Evolutionary conservation across 345 rosid genomes (phyloP).

Genomic region (Eucalyptus guilfoylei): DNA sequence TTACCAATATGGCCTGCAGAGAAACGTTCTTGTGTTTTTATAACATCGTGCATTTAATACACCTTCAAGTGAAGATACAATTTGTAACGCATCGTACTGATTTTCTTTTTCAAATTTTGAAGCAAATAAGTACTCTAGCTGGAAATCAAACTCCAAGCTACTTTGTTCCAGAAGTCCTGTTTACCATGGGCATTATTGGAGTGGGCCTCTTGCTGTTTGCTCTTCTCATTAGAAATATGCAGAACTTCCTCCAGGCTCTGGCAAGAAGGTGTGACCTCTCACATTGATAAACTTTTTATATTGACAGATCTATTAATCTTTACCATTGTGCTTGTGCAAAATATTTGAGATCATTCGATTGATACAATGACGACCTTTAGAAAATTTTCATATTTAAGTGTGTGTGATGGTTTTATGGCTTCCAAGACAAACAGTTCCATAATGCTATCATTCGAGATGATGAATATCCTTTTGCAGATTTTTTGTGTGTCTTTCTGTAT

Average conservation of each 20-base stretch:
- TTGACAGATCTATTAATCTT: neutral
- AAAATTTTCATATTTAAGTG: neutral
- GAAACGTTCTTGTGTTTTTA: neutral
- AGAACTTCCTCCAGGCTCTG: no score
- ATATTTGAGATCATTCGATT: neutral
- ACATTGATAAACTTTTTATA: neutral
- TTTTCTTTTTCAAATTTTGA: neutral
- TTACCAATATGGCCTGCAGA: neutral
- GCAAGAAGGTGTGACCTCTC: constrained; percentile 45
- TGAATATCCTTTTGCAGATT: neutral
- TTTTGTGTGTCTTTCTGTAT: neutral
- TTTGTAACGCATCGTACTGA: neutral
- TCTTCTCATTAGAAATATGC: constrained; percentile 87
- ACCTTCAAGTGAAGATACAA: neutral
- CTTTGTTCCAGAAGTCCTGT: constrained; percentile 67
- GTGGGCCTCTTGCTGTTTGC: constrained; percentile 90
- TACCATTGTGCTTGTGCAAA: neutral
- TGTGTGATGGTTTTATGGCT: neutral
- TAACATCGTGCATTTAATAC: neutral
- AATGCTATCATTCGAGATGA: neutral
- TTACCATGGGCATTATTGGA: constrained; percentile 75
- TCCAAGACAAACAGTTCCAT: neutral
- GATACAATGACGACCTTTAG: neutral
- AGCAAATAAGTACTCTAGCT: constrained; percentile 98
- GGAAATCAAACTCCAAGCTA: constrained; percentile 86